Conservation (phyloP, 805 yeast genomes). For the Hanseniaspora osmophila region DNA sequence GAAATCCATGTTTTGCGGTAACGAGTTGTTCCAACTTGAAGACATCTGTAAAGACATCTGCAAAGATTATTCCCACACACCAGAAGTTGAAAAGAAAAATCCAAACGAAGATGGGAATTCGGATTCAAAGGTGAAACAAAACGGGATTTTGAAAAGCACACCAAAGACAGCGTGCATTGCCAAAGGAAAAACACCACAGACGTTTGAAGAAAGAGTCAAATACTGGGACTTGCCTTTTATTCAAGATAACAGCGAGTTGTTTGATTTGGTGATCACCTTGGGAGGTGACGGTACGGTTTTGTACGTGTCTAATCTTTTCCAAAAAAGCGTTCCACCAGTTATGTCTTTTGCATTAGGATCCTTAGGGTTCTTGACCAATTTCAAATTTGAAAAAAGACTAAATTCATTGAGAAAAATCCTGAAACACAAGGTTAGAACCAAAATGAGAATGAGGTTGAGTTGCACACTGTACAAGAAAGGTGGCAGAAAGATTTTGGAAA, state of each 20-base stretch:
- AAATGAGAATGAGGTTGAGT: slow-evolving; percentile 75
- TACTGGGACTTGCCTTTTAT: slow-evolving; percentile 62
- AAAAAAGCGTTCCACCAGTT: slow-evolving; percentile 79
- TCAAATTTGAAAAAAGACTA: slow-evolving; percentile 61
- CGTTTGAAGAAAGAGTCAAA: slow-evolving; percentile 26
- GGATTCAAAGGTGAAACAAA: not conserved
- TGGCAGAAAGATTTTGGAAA: slow-evolving; percentile 30
- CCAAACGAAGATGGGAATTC: too few species aligned
- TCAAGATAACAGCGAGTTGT: slow-evolving; percentile 25
- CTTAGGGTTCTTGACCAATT: slow-evolving; percentile 81
- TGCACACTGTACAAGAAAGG: slow-evolving; percentile 51
- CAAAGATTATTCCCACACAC: too few species aligned
- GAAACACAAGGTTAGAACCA: slow-evolving; percentile 58
- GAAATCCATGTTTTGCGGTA: slow-evolving; percentile 37
- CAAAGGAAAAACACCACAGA: slow-evolving; percentile 20
- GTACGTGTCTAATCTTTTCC: slow-evolving; percentile 77
- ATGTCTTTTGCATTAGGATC: slow-evolving; percentile 82
- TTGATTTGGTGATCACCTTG: slow-evolving; percentile 71
- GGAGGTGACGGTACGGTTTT: slow-evolving; percentile 97
- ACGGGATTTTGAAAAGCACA: not conserved
- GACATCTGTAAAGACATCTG: slow-evolving; percentile 27
- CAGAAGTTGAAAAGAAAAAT: too few species aligned
- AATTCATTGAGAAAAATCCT: slow-evolving; percentile 42
- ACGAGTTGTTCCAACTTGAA: slow-evolving; percentile 47
- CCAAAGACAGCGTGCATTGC: not conserved